Evolutionary conservation across 2,329 filamentous ascomycete species (phyloP).

Genomic region (Cylindrodendrum hubeiense): DNA sequence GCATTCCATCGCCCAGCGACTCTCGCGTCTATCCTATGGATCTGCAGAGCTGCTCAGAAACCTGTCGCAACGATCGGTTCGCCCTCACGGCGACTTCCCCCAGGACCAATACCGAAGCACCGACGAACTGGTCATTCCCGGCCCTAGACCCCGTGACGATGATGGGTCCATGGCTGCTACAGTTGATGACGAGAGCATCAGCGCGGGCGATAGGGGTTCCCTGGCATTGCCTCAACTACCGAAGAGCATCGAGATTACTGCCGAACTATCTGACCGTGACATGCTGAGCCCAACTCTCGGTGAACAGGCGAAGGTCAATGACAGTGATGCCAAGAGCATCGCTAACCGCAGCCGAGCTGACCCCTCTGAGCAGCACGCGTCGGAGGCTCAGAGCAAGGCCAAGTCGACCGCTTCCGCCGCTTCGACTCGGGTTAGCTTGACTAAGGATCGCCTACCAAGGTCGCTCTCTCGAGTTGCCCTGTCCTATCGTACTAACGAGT

Average conservation of each 20-base stretch:
- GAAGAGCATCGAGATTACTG: conserved; percentile 55
- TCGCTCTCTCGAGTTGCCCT: conserved; percentile 81
- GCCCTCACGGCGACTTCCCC: conserved; percentile 25
- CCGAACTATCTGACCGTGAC: conserved; percentile 49
- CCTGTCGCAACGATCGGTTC: conserved; percentile 53
- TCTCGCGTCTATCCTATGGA: conserved; percentile 63
- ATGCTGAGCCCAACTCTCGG: conserved; percentile 24
- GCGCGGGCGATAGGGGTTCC: conserved; percentile 53
- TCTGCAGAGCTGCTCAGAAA: conserved; percentile 60
- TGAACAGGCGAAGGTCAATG: conserved; percentile 24
- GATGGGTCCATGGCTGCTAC: conserved; percentile 69
- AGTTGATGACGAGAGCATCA: conserved; percentile 64
- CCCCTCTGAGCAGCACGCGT: conserved; percentile 18
- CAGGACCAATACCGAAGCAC: conserved; percentile 52
- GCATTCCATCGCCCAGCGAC: conserved; percentile 58
- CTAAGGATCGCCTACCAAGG: conserved; percentile 74
- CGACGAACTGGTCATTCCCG: conserved; percentile 60
- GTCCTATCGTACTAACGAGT: conserved; percentile 93
- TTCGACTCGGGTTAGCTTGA: conserved; percentile 63
- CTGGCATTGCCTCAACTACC: conserved; percentile 36
- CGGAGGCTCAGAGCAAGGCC: conserved; percentile 47
- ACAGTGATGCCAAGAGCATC: conserved; percentile 13
- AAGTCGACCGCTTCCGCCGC: conserved; percentile 57
- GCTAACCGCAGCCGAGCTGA: conserved; percentile 18
- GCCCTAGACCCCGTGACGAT: conserved; percentile 52